Conservation (phyloP, 164 flowering plant species). For the Liriodendron chinense region DNA sequence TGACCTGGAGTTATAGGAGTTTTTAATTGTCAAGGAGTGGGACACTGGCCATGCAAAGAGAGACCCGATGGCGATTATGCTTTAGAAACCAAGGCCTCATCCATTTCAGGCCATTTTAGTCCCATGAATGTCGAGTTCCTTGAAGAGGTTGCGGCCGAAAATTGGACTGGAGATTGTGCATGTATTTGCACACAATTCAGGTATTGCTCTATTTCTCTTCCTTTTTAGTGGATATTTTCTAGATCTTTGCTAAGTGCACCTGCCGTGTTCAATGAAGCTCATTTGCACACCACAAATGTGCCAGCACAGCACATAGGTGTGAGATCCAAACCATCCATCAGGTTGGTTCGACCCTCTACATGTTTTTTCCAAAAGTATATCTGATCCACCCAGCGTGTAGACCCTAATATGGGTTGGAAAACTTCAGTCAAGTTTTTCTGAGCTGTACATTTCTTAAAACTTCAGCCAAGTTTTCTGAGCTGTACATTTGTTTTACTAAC, state of each 20-base stretch:
- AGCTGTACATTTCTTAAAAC: too few species aligned
- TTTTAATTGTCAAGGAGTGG: slow-evolving; percentile 91
- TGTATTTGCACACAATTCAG: slow-evolving; percentile 56
- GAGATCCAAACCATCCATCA: too few species aligned
- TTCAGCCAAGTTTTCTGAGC: too few species aligned
- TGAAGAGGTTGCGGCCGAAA: slow-evolving; percentile 52
- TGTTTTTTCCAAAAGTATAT: too few species aligned
- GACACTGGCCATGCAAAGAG: slow-evolving; percentile 57
- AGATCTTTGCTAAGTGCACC: too few species aligned
- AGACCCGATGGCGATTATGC: slow-evolving; percentile 3
- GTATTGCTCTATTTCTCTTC: slow-evolving; percentile 22
- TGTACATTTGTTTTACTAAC: too few species aligned
- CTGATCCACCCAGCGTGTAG: too few species aligned
- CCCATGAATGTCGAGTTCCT: slow-evolving; percentile 59
- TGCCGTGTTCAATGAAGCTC: background rate
- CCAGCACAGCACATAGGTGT: too few species aligned
- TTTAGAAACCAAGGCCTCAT: slow-evolving; percentile 5
- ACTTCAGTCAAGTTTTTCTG: too few species aligned
- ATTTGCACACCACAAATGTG: too few species aligned
- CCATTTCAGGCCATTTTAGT: slow-evolving; percentile 38
- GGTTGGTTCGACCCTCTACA: too few species aligned
- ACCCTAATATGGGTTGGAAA: too few species aligned
- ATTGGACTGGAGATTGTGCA: slow-evolving; percentile 68
- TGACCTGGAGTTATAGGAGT: slow-evolving; percentile 68
- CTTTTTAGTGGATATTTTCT: background rate